Conservation (phyloP, 2,329 filamentous ascomycete genomes). For the Penicillium sp. region DNA sequence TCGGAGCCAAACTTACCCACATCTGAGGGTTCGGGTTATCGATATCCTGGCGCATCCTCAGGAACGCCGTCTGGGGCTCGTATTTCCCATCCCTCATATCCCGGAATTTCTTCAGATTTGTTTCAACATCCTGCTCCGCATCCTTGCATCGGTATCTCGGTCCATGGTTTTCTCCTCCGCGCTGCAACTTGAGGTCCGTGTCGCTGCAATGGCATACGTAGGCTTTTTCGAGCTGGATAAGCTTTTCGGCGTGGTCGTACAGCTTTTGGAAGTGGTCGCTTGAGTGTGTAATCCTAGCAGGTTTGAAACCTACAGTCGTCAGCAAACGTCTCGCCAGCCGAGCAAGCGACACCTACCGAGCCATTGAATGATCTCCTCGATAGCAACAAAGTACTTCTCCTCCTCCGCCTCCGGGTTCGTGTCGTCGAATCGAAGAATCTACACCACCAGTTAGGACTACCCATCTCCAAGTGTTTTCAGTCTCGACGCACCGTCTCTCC, state of each 20-base stretch:
- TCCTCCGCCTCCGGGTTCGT: constrained; percentile 95
- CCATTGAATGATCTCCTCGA: constrained; percentile 86
- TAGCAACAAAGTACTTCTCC: constrained; percentile 86
- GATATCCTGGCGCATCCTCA: constrained; percentile 87
- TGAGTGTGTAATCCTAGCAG: constrained; percentile 79
- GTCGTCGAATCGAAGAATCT: constrained; percentile 77
- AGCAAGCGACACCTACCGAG: constrained; percentile 48
- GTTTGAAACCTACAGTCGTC: constrained; percentile 66
- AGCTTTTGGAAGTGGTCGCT: constrained; percentile 88
- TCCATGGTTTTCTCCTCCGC: constrained; percentile 73
- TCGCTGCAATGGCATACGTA: constrained; percentile 87
- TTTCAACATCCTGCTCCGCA: constrained; percentile 56
- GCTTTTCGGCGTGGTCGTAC: constrained; percentile 85
- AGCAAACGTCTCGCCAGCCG: not conserved
- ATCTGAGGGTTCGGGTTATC: constrained; percentile 86
- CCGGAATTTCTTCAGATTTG: constrained; percentile 68
- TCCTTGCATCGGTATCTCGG: constrained; percentile 56
- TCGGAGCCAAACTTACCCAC: constrained; percentile 60
- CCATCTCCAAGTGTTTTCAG: not conserved
- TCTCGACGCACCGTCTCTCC: constrained; percentile 56
- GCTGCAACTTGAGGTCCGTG: constrained; percentile 82
- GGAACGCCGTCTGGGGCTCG: constrained; percentile 77
- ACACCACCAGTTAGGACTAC: constrained; percentile 8
- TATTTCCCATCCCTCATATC: constrained; percentile 93
- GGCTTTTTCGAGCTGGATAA: constrained; percentile 71